phyloP scores from a whole-genome alignment of 768 basidiomycete species.

The Tulasnella sp. region DNA sequence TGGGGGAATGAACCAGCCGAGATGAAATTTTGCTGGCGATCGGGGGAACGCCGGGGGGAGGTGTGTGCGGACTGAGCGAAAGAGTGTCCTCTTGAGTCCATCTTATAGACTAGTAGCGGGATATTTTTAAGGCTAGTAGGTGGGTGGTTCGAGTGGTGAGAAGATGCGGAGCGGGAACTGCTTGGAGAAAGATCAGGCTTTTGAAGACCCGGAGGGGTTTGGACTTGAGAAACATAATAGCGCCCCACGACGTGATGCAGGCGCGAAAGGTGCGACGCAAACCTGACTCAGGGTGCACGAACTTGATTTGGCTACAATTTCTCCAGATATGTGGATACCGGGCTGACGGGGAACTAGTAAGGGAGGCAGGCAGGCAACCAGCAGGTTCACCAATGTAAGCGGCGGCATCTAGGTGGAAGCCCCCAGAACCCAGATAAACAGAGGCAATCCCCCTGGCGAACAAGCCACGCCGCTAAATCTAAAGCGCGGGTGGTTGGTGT shows the following conservation, averaged over 20 bases:
- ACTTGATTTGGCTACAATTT: constrained; percentile 10
- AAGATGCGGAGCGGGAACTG: not conserved
- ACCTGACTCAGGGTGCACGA: not conserved
- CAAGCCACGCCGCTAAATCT: constrained; percentile 3
- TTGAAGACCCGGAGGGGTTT: not conserved
- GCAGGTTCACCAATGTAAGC: constrained; percentile 4
- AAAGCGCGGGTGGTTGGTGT: not conserved
- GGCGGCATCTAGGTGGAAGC: constrained; percentile 8
- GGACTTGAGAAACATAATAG: not conserved
- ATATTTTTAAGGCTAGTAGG: not conserved
- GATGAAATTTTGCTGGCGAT: constrained; percentile 27
- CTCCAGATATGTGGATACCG: constrained; percentile 7
- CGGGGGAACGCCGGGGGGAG: constrained; percentile 15
- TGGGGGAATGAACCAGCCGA: constrained; percentile 22
- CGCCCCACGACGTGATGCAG: constrained; percentile 10
- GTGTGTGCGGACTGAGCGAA: constrained; percentile 11
- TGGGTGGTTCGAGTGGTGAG: not conserved
- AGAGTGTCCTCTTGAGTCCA: constrained; percentile 23
- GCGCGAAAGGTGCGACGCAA: constrained; percentile 3
- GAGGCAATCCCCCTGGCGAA: not conserved
- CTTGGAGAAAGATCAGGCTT: not conserved
- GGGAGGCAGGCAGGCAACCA: not conserved
- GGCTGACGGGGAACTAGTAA: constrained; percentile 11
- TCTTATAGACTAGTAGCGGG: constrained; percentile 10
- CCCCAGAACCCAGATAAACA: constrained; percentile 5